Evolutionary conservation across 352 stramenopile genomes (phyloP).

Genomic region (Pythium grandisporangium): DNA sequence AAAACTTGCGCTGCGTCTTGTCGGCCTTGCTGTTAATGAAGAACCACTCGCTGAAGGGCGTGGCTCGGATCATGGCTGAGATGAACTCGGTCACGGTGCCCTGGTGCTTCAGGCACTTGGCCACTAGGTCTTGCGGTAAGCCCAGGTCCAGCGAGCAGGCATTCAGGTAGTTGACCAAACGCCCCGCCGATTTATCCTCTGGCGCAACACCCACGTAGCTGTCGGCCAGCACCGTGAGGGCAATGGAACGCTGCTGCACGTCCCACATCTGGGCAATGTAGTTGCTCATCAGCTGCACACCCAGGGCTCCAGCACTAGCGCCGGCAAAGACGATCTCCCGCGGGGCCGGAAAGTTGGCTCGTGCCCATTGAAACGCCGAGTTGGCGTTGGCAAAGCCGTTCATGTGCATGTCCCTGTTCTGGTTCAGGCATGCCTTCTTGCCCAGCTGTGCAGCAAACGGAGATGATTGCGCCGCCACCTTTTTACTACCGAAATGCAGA

Average conservation of each 20-base stretch:
- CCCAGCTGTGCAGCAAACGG: conserved; percentile 25
- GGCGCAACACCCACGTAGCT: conserved; percentile 58
- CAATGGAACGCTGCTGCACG: conserved; percentile 36
- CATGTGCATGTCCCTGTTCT: conserved; percentile 44
- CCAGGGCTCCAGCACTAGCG: conserved; percentile 44
- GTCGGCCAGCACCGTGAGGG: conserved; percentile 43
- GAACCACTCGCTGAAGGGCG: conserved; percentile 39
- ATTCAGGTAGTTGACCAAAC: conserved; percentile 52
- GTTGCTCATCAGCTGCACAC: conserved; percentile 30
- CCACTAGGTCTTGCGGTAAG: conserved; percentile 20
- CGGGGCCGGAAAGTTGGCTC: conserved; percentile 47
- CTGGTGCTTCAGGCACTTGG: conserved; percentile 31
- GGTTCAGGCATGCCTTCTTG: conserved; percentile 24
- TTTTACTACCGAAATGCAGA: conserved; percentile 41
- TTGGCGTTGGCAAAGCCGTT: conserved; percentile 58
- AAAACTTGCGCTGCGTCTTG: conserved; percentile 54
- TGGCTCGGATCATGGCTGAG: conserved; percentile 35
- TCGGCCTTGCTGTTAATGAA: conserved; percentile 60
- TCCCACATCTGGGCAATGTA: conserved; percentile 46
- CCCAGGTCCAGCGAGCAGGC: conserved; percentile 40
- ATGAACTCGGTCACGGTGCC: conserved; percentile 40
- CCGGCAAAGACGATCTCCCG: conserved; percentile 42
- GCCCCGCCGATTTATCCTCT: conserved; percentile 25
- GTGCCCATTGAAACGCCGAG: conserved; percentile 47
- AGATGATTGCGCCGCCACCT: conserved; percentile 17